phyloP scores from a whole-genome alignment of 139 green algal species.

The Desmodesmus armatus region DNA sequence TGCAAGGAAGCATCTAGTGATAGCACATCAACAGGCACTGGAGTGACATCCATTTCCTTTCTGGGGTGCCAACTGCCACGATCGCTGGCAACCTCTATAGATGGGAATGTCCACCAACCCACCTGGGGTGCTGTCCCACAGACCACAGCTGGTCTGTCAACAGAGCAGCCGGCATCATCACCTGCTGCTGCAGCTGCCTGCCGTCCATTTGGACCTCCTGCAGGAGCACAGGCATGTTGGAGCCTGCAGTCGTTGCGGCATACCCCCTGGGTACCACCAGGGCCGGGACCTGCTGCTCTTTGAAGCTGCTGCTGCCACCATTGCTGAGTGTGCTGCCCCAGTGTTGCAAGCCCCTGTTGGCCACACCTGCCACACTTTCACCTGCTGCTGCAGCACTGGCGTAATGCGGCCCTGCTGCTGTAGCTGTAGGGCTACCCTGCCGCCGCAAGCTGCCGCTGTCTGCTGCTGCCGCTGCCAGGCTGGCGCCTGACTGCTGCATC shows the following conservation, averaged over 20 bases:
- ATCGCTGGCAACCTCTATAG: neutral
- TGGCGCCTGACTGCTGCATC: no score
- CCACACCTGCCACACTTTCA: no score
- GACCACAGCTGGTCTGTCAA: slow-evolving; percentile 11
- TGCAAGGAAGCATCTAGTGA: neutral
- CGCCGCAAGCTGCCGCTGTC: neutral
- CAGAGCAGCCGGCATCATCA: neutral
- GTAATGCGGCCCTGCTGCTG: neutral
- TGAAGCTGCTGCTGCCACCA: neutral
- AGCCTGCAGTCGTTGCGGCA: neutral
- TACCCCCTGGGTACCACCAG: neutral
- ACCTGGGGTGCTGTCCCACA: slow-evolving; percentile 29
- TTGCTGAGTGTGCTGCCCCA: neutral
- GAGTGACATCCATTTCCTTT: neutral
- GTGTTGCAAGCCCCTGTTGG: neutral
- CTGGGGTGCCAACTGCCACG: neutral
- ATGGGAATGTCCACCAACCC: neutral
- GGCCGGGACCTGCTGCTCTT: neutral
- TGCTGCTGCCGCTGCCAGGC: no score
- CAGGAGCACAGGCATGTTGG: neutral
- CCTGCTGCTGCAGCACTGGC: neutral
- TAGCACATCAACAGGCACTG: neutral
- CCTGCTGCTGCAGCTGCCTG: neutral
- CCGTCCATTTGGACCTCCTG: neutral
- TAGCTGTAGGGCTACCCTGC: neutral